Conservation (phyloP, 148 eudicot genomes). For the Persicaria tinctoria region DNA sequence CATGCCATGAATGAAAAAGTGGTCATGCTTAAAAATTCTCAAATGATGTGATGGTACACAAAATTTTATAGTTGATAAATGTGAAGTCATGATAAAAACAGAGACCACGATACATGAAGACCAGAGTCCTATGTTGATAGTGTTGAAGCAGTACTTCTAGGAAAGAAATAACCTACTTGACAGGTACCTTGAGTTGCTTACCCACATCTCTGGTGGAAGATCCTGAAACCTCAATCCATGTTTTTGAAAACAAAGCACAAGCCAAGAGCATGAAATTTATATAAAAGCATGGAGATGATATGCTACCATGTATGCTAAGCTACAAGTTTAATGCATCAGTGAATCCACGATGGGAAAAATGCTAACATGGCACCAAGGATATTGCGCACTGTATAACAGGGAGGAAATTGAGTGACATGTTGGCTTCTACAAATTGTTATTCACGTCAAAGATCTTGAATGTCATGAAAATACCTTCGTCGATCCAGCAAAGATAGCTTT, state of each 20-base stretch:
- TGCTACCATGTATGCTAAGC: conserved; percentile 46
- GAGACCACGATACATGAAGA: not conserved
- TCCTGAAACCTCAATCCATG: conserved; percentile 75
- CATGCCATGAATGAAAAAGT: not conserved
- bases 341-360: too few relatives aligned
- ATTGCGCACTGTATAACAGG: too few relatives aligned
- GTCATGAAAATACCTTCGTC: too few relatives aligned
- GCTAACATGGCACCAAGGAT: too few relatives aligned
- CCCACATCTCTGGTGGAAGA: conserved; percentile 67
- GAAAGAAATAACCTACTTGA: not conserved
- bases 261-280: conserved; percentile 53
- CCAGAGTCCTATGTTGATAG: not conserved
- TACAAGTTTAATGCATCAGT: conserved; percentile 13
- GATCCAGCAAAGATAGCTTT: too few relatives aligned
- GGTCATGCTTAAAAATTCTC: not conserved
- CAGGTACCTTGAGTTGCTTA: conserved; percentile 51
- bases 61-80: not conserved
- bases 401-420: too few relatives aligned
- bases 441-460: too few relatives aligned
- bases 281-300: conserved; percentile 71
- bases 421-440: too few relatives aligned
- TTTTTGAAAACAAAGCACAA: conserved; percentile 59
- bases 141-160: not conserved
- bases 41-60: not conserved
- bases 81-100: not conserved